These are phyloP conservation scores for Ajuga reptans DNA, from an alignment of 305 asterid species.

Conservation along the genomic window DNA sequence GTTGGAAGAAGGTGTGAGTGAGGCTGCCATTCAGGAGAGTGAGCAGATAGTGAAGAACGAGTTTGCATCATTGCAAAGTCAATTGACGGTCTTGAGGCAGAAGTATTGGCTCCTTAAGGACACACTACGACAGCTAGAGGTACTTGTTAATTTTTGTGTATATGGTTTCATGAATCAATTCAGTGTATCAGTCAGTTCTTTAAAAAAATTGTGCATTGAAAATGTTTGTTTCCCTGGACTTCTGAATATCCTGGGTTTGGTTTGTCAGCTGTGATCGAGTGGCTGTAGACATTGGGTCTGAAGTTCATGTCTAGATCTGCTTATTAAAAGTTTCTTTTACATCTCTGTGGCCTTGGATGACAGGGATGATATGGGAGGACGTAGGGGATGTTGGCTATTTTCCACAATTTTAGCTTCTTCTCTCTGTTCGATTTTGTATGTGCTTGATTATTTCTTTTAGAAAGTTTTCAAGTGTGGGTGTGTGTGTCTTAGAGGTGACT, in stretches of 20 bases:
- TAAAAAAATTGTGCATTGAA: not conserved
- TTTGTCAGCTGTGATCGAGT: too few relatives aligned
- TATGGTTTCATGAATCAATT: slow-evolving; percentile 22
- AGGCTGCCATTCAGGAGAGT: slow-evolving; percentile 65
- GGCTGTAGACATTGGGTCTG: not conserved
- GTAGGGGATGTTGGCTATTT: not conserved
- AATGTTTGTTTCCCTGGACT: not conserved
- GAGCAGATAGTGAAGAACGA: slow-evolving; percentile 82
- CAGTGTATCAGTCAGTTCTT: not conserved
- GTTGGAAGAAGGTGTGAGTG: slow-evolving; percentile 66
- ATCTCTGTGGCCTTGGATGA: too few relatives aligned
- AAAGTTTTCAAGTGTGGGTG: not conserved
- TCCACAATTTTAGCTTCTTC: not conserved
- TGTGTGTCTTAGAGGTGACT: not conserved
- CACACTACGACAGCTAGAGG: slow-evolving; percentile 91
- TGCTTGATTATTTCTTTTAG: not conserved
- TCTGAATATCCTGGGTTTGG: not conserved
- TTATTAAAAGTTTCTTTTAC: not conserved
- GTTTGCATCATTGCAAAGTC: slow-evolving; percentile 70
- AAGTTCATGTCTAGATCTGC: not conserved
- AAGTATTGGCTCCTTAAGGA: slow-evolving; percentile 80
- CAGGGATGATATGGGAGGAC: too few relatives aligned
- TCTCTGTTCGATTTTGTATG: not conserved
- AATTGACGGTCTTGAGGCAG: slow-evolving; percentile 69
- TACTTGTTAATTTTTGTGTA: slow-evolving; percentile 31